A percentile compares a stretch with the other conserved stretches of the same genome.
These are phyloP conservation scores for Russula virescens DNA, from an alignment of 768 basidiomycete species.

Conservation along the genomic window DNA sequence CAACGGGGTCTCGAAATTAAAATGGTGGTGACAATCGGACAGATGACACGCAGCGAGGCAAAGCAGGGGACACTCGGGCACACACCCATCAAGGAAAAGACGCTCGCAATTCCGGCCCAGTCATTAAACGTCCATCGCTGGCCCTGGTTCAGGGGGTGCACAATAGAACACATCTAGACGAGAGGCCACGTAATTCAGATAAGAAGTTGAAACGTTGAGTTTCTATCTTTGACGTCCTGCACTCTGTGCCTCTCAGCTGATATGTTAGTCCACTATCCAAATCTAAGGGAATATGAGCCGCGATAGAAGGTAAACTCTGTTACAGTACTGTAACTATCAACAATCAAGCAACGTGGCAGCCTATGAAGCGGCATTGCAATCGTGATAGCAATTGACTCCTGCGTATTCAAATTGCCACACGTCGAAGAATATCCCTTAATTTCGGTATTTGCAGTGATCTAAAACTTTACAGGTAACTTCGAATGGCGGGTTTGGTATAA, in stretches of 20 bases:
- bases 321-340: not conserved
- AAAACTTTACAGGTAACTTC: not conserved
- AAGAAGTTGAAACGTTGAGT: not conserved
- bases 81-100: not conserved
- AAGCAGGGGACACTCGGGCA: not conserved
- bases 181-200: not conserved
- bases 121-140: not conserved
- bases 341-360: not conserved
- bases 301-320: not conserved
- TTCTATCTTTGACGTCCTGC: too few species aligned
- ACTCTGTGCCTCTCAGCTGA: not conserved
- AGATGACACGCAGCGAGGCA: not conserved
- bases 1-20: not conserved
- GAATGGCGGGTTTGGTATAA: not conserved
- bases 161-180: not conserved
- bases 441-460: too few species aligned
- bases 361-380: not conserved
- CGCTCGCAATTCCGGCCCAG: not conserved
- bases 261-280: not conserved
- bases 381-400: too few species aligned
- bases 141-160: not conserved
- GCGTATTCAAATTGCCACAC: too few species aligned
- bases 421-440: too few species aligned
- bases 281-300: not conserved
- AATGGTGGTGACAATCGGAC: not conserved